A percentile compares a stretch with the other conserved stretches of the same genome.
Evolutionary conservation across 2,329 filamentous ascomycete species (phyloP).

Genomic region (Pyrenochaeta sp.): DNA sequence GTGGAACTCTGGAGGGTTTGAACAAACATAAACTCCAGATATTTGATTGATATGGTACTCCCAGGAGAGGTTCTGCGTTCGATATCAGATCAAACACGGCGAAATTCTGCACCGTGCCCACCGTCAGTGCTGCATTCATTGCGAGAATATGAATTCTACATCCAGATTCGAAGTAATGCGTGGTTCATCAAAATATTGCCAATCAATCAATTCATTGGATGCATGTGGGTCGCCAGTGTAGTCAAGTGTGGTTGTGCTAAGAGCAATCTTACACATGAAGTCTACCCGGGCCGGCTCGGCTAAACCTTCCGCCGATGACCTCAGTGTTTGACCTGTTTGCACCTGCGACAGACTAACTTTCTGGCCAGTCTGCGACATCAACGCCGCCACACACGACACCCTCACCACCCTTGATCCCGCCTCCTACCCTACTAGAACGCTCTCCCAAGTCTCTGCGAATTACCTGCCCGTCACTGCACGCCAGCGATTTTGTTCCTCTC

Average conservation of each 20-base stretch:
- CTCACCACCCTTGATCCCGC: background rate
- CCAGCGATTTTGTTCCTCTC: background rate
- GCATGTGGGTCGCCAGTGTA: background rate
- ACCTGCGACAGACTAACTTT: constrained; percentile 27
- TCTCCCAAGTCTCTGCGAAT: background rate
- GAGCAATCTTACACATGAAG: too few species aligned
- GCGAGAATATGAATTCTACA: too few species aligned
- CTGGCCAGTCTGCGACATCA: constrained; percentile 30
- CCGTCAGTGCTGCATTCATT: too few species aligned
- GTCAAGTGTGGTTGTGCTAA: background rate
- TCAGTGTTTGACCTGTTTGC: constrained; percentile 35
- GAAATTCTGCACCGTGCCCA: too few species aligned
- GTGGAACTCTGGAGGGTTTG: too few species aligned
- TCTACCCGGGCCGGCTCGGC: constrained; percentile 6
- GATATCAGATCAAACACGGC: too few species aligned
- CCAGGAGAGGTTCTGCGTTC: too few species aligned
- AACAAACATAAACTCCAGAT: too few species aligned
- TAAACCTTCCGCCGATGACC: constrained; percentile 14
- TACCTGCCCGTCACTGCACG: background rate
- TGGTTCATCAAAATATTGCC: too few species aligned
- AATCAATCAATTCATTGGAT: too few species aligned
- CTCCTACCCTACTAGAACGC: background rate
- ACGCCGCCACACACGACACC: constrained; percentile 19
- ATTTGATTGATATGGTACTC: too few species aligned
- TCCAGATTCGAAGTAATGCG: too few species aligned